A percentile compares a stretch with the other conserved stretches of the same genome.
phyloP scores from a whole-genome alignment of 192 early-diverging fungal species.

The Coemansia sp. region DNA sequence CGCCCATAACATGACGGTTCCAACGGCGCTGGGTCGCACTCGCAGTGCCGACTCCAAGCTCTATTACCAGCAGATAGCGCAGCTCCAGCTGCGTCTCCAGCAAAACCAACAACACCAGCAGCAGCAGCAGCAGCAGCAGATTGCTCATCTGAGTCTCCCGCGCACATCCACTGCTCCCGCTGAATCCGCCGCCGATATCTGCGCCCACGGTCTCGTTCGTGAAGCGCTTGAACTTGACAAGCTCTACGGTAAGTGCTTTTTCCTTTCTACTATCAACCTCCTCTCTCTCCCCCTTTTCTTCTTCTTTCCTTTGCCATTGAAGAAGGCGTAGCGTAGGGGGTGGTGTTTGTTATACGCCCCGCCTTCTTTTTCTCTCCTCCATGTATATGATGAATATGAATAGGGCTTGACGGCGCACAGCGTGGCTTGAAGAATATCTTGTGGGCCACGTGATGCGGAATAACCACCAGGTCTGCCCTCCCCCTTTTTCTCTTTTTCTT shows the following conservation, averaged over 20 bases:
- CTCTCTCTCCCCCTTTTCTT: neutral
- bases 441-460: conserved; percentile 33
- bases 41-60: conserved; percentile 48
- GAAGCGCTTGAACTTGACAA: conserved; percentile 54
- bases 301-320: no score
- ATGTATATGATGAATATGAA: conserved; percentile 1
- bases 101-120: conserved; percentile 6
- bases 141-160: conserved; percentile 7
- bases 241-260: conserved; percentile 52
- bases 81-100: conserved; percentile 37
- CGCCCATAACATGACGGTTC: conserved; percentile 43
- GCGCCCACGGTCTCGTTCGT: conserved; percentile 42
- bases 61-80: conserved; percentile 34
- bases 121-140: conserved; percentile 25
- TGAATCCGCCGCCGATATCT: conserved; percentile 18
- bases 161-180: conserved; percentile 47
- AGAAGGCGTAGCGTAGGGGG: no score
- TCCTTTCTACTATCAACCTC: neutral
- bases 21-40: conserved; percentile 33
- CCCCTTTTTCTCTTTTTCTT: neutral
- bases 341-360: no score
- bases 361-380: no score
- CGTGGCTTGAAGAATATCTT: conserved; percentile 31
- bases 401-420: neutral
- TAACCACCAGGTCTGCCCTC: conserved; percentile 2